Conservation (phyloP, 2,329 filamentous ascomycete species). For the Exserohilum turcica region DNA sequence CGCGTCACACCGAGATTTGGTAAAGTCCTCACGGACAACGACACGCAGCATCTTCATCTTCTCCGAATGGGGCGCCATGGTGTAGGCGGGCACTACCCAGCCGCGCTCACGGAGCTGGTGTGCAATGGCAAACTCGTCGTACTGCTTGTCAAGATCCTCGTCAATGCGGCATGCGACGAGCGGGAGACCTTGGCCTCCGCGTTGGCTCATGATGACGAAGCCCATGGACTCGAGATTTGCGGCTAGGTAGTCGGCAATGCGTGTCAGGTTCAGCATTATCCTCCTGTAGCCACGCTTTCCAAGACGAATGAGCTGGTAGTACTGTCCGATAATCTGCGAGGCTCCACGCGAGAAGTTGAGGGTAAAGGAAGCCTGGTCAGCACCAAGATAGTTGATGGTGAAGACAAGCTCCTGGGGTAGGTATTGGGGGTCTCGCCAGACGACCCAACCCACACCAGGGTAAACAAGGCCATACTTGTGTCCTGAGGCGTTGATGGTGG, state of each 20-base stretch:
- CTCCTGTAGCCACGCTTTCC: conserved; percentile 89
- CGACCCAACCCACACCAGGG: conserved; percentile 90
- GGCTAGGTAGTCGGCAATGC: conserved; percentile 85
- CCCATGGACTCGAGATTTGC: conserved; percentile 73
- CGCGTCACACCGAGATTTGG: conserved; percentile 76
- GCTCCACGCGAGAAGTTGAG: conserved; percentile 97
- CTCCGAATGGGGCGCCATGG: conserved; percentile 88
- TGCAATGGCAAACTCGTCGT: conserved; percentile 65
- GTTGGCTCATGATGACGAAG: conserved; percentile 87
- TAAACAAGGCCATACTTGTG: conserved; percentile 83
- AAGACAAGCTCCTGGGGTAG: conserved; percentile 87
- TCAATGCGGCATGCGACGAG: conserved; percentile 87
- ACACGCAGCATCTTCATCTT: conserved; percentile 88
- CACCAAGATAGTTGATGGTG: conserved; percentile 98
- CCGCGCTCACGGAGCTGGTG: conserved; percentile 84
- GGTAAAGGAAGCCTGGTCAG: conserved; percentile 93
- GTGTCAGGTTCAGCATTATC: conserved; percentile 93
- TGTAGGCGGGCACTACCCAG: conserved; percentile 96
- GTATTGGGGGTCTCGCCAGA: conserved; percentile 77
- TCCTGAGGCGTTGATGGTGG: conserved; percentile 92
- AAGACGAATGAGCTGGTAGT: conserved; percentile 94
- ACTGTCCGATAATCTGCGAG: conserved; percentile 92
- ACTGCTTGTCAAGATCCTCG: conserved; percentile 58
- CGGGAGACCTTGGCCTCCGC: conserved; percentile 76
- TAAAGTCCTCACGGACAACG: conserved; percentile 92